Evolutionary conservation across 768 basidiomycete genomes (phyloP).

Genomic region (Russula dissimulans): DNA sequence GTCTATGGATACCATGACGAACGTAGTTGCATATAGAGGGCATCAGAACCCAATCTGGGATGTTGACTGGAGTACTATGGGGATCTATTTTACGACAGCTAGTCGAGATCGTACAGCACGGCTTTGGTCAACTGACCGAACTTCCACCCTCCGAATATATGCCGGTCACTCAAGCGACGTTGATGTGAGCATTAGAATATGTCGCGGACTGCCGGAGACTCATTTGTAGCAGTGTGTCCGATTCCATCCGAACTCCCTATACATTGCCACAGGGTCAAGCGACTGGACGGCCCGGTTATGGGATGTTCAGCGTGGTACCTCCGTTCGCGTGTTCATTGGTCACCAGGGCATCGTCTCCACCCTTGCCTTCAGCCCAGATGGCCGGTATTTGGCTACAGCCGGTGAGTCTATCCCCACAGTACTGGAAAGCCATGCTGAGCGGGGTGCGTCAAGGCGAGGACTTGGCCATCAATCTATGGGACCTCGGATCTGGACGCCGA

Average conservation of each 20-base stretch:
- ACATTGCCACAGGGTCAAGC: slow-evolving; percentile 92
- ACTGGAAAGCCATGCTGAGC: neutral
- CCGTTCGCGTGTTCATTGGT: slow-evolving; percentile 91
- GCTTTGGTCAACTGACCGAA: slow-evolving; percentile 92
- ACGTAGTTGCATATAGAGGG: slow-evolving; percentile 88
- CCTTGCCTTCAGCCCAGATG: slow-evolving; percentile 87
- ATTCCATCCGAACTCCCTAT: slow-evolving; percentile 97
- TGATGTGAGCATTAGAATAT: slow-evolving; percentile 53
- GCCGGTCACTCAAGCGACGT: slow-evolving; percentile 96
- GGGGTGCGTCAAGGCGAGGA: slow-evolving; percentile 58
- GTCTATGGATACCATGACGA: slow-evolving; percentile 92
- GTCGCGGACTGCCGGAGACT: neutral
- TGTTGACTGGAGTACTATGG: slow-evolving; percentile 96
- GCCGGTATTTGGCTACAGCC: slow-evolving; percentile 86
- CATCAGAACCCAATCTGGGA: slow-evolving; percentile 99
- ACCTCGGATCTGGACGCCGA: slow-evolving; percentile 86
- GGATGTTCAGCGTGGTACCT: slow-evolving; percentile 95
- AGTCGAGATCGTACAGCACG: slow-evolving; percentile 91
- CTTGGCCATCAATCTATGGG: slow-evolving; percentile 92
- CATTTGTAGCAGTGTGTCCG: slow-evolving; percentile 62
- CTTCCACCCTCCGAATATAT: slow-evolving; percentile 79
- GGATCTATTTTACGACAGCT: slow-evolving; percentile 95
- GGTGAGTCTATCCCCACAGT: slow-evolving; percentile 34
- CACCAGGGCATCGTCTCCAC: slow-evolving; percentile 85
- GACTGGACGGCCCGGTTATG: slow-evolving; percentile 95